Evolutionary conservation across 805 yeast genomes (phyloP).

Genomic region (Candida ficus): DNA sequence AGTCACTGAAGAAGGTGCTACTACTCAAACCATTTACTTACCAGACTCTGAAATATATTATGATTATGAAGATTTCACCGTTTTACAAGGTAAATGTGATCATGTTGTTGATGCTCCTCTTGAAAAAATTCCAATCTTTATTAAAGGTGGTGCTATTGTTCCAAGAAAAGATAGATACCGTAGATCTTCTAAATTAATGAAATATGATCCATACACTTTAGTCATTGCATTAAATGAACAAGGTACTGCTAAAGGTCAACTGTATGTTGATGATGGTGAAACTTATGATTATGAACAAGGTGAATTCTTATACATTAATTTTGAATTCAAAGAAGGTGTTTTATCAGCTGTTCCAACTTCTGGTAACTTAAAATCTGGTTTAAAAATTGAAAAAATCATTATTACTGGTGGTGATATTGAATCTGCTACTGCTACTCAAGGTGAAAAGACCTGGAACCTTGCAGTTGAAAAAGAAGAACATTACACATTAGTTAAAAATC

Average conservation of each 20-base stretch:
- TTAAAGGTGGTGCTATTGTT: slow-evolving; percentile 76
- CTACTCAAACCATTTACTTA: slow-evolving; percentile 29
- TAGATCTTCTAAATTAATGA: slow-evolving; percentile 73
- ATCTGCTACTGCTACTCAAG: slow-evolving; percentile 30
- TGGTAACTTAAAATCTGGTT: slow-evolving; percentile 21
- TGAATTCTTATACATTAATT: slow-evolving; percentile 40
- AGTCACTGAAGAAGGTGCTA: slow-evolving; percentile 51
- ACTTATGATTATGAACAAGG: slow-evolving; percentile 52
- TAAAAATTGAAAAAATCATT: slow-evolving; percentile 49
- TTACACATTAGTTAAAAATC: slow-evolving; percentile 39
- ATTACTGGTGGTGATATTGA: slow-evolving; percentile 35
- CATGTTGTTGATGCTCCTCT: slow-evolving; percentile 41
- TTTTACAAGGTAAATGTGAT: slow-evolving; percentile 34
- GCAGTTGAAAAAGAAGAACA: slow-evolving; percentile 20
- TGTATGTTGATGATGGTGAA: slow-evolving; percentile 86
- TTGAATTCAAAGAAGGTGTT: slow-evolving; percentile 33
- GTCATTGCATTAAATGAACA: slow-evolving; percentile 49
- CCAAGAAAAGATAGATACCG: slow-evolving; percentile 69
- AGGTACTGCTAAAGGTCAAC: slow-evolving; percentile 48
- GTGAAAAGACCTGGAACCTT: slow-evolving; percentile 33
- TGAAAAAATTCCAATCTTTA: slow-evolving; percentile 60
- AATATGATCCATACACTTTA: slow-evolving; percentile 74
- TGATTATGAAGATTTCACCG: slow-evolving; percentile 39
- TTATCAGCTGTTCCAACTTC: slow-evolving; percentile 27
- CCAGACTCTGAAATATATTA: slow-evolving; percentile 51